Evolutionary conservation across 176 grass and related monocot genomes (phyloP), one percentile per base, ranked within the genome.

Genomic region (Raddia distichophylla): DNA sequence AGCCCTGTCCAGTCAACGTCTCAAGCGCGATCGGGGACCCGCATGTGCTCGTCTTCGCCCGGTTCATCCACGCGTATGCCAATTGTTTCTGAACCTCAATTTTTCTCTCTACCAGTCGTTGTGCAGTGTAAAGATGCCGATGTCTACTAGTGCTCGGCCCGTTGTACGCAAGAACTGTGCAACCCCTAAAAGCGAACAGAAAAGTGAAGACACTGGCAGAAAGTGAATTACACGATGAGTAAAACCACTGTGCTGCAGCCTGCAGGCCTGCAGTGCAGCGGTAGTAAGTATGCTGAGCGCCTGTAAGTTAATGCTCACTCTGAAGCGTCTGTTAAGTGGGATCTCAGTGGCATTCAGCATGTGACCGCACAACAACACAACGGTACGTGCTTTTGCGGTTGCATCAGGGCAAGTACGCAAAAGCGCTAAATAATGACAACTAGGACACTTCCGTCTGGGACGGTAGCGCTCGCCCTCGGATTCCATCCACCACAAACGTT

Each of bases 321-420:
- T 54, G 48, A 20, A 44, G 46, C 60, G 53, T 69, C 53, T 68
- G 60, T 75, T n/a, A 13, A 45, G 69, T 67, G 81, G 69, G 79
- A 80, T 74, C 69, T 67, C 62, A 62, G 58, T 15, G 45, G 60
- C 86, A 27, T 27, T 27, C 27, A 27, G 27, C 27, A 83, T 45
- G 87, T 85, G 86, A 7, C 14, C 0, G 73, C 79, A 69, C 35
- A 48, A 70, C 35, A 34, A 73, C 85, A 69, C 47, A 48, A 70
- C 48, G 46, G 53, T 10, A 22, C 10, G 44, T 58, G 8, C 71
- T 61, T 63, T 18, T 15, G 61, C 65, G 4, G 37, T 40, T 40
- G 37, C 37, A 40, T 2, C 37, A 33, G 16, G 35, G 54, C 70
- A 17, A 69, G 69, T 82, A 62, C 66, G 63, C 17, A 17, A 40